A percentile compares a stretch with the other conserved stretches of the same genome.
Evolutionary conservation across 768 basidiomycete genomes (phyloP).

Genomic region (Sporobolomyces phaffii): DNA sequence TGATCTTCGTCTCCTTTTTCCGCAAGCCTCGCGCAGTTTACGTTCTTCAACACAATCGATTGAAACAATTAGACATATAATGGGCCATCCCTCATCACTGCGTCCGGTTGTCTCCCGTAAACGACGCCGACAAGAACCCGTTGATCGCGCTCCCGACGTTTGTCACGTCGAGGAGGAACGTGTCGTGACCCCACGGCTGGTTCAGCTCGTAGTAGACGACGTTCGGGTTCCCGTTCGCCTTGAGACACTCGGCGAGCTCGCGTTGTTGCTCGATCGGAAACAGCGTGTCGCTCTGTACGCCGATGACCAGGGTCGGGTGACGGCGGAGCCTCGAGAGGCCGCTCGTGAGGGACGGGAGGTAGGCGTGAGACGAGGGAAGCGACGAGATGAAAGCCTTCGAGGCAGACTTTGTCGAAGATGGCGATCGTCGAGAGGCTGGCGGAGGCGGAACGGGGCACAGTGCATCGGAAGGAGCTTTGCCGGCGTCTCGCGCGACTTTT

Average conservation of each 20-base stretch:
- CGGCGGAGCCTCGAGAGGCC: conserved; percentile 69
- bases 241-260: conserved; percentile 84
- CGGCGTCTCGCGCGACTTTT: conserved; percentile 10
- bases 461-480: not conserved
- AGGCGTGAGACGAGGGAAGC: conserved; percentile 42
- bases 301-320: conserved; percentile 78
- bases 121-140: conserved; percentile 59
- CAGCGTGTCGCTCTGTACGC: conserved; percentile 92
- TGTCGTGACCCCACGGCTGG: conserved; percentile 99
- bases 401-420: conserved; percentile 2
- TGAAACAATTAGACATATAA: too few species aligned
- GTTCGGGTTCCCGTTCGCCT: conserved; percentile 76
- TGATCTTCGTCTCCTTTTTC: too few species aligned
- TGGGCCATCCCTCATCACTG: too few species aligned
- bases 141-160: conserved; percentile 87
- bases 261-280: conserved; percentile 97
- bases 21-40: too few species aligned
- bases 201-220: conserved; percentile 97
- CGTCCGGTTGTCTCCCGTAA: too few species aligned
- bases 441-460: conserved; percentile 46
- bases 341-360: conserved; percentile 54
- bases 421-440: conserved; percentile 4
- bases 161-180: conserved; percentile 85
- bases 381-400: conserved; percentile 47
- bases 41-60: too few species aligned